Evolutionary conservation across 2,329 filamentous ascomycete genomes (phyloP), one percentile per base, ranked within the genome.

Genomic region (Pseudocercospora eumusae): DNA sequence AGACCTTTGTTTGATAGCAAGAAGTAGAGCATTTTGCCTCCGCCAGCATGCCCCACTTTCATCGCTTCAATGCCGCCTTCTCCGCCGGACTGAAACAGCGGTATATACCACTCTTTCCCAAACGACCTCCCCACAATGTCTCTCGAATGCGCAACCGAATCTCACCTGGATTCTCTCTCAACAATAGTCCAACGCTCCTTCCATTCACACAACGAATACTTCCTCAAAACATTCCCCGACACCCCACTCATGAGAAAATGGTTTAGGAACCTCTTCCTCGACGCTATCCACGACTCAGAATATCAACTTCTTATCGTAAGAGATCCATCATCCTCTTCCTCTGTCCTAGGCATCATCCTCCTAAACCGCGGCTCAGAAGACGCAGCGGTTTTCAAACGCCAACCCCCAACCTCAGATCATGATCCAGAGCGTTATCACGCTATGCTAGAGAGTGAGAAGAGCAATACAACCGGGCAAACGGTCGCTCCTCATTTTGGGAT

Each of bases 121-220:
- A 28, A 9, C 27, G 8, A 1, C 8, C 25, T 27, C 4, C 27
- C 31, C 4, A 15, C 31, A 33, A 33, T 33, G 31, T 33, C 31
- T 11, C 13, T 15, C 13, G 11, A 4, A 1, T 3, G 2, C 2
- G 45, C 57, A 4, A 59, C 57, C 5, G 27, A 23, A 8, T 3
- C 50, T 10, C 33, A 64, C 50, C 21, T 67, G 9, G 20, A 58
- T 13, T 66, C 68, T 21, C 59, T 71, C 15, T 50, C 54, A 20
- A 71, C 69, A 3, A 64, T 71, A 45, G 53, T 71, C 25, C 40
- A 66, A 23, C 65, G 69, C 25, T 49, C 66, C 18, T 71, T 69
- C 62, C 67, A 69, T 27, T 61, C 65, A n/a, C 60, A 55, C 18
- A 70, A 69, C 28, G 57, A 61, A 8, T 68, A 66, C 62, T 66